Evolutionary conservation across 108 stramenopile genomes (phyloP).

Genomic region (Hondaea fermentalgiana): DNA sequence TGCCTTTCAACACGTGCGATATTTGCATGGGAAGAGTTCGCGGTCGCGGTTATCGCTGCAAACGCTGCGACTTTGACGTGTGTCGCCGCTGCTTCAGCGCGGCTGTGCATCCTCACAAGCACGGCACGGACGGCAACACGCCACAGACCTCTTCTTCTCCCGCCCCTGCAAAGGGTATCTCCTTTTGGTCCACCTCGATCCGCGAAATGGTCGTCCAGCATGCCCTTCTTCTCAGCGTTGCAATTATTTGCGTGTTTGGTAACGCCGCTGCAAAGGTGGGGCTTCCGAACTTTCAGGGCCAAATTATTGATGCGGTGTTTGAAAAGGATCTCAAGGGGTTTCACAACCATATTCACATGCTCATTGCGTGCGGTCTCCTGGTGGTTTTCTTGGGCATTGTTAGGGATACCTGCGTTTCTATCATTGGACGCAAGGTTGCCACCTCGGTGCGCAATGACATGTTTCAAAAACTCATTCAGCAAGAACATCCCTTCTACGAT

Average conservation of each 20-base stretch:
- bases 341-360: neutral
- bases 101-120: neutral
- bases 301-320: constrained; percentile 24
- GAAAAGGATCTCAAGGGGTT: neutral
- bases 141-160: neutral
- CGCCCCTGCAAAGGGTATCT: too few species aligned
- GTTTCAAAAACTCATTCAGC: neutral
- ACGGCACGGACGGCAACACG: neutral
- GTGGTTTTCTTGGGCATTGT: neutral
- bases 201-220: neutral
- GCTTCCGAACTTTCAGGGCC: constrained; percentile 18
- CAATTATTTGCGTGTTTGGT: neutral
- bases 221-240: neutral
- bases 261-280: neutral
- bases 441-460: constrained; percentile 3
- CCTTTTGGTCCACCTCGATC: neutral
- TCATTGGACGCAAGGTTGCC: neutral
- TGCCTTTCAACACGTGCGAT: constrained; percentile 7
- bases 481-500: constrained; percentile 5
- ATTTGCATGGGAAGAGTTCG: neutral
- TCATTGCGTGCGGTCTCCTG: neutral
- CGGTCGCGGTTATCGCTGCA: constrained; percentile 10
- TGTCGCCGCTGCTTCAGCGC: neutral
- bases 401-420: neutral
- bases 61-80: constrained; percentile 21